Conservation (phyloP, 306 rosid species). For the Cucurbita moschata region DNA sequence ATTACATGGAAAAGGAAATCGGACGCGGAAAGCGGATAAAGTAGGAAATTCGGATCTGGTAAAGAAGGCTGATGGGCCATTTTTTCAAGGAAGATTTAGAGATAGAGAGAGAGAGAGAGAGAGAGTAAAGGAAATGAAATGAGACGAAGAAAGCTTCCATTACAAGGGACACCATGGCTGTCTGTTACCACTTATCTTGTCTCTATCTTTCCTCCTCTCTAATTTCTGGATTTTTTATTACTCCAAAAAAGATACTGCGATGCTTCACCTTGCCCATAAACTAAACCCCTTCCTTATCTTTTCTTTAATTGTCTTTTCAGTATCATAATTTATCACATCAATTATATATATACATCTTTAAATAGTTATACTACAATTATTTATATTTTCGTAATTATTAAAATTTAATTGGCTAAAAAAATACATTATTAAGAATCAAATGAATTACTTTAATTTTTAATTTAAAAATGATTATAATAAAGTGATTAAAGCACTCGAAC, state of each 20-base stretch:
- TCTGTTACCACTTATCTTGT: neutral
- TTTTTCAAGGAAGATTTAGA: neutral
- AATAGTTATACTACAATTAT: no score
- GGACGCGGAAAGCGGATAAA: neutral
- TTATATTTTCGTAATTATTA: no score
- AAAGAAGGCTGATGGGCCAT: neutral
- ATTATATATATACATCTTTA: no score
- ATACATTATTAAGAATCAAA: no score
- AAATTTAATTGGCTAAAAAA: no score
- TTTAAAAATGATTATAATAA: no score
- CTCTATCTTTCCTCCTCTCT: neutral
- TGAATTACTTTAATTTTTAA: no score
- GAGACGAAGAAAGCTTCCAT: slow-evolving; percentile 4
- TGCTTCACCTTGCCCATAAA: neutral
- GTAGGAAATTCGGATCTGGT: slow-evolving; percentile 1
- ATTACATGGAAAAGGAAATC: neutral
- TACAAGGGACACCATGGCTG: neutral
- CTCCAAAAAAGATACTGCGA: neutral
- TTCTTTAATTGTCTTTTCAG: neutral
- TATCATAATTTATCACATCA: neutral
- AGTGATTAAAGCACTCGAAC: no score
- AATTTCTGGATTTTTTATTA: neutral
- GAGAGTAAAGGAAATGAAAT: neutral
- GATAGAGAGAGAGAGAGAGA: neutral
- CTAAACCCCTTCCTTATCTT: neutral